phyloP scores from a whole-genome alignment of 129 eudicot genomes.

The Oenanthe sinensis region DNA sequence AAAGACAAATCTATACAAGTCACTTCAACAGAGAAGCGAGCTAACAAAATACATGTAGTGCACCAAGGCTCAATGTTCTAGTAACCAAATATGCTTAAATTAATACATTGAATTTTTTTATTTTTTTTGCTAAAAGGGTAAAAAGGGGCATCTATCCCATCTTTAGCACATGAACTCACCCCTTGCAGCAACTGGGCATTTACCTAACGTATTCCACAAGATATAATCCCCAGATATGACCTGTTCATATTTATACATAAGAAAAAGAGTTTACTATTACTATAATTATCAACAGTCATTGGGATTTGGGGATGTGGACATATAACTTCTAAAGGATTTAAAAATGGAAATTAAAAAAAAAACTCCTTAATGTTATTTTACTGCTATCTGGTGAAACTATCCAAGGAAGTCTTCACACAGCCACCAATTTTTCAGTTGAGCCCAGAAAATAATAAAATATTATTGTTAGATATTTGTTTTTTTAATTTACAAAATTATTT shows the following conservation, averaged over 20 bases:
- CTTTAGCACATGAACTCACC: constrained; percentile 10
- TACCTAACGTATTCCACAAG: constrained; percentile 93
- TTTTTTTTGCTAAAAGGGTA: not conserved
- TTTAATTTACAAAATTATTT: too few relatives aligned
- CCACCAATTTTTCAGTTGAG: not conserved
- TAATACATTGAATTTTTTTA: not conserved
- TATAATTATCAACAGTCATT: not conserved
- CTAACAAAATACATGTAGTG: not conserved
- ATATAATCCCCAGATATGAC: constrained; percentile 91
- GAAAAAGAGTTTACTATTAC: not conserved
- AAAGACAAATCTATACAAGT: not conserved
- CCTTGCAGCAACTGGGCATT: constrained; percentile 75
- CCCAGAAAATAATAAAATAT: not conserved
- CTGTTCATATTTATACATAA: constrained; percentile 30
- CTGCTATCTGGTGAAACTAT: not conserved
- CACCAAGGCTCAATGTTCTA: not conserved
- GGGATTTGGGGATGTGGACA: not conserved
- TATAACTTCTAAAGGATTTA: not conserved
- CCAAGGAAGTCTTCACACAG: not conserved
- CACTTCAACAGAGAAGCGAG: not conserved
- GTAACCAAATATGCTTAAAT: not conserved
- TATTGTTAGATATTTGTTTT: too few relatives aligned
- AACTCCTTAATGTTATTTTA: not conserved
- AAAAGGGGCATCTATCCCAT: not conserved
- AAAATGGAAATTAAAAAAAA: not conserved